Evolutionary conservation across 129 eudicot species (phyloP), one percentile per base, ranked within the genome.

Genomic region (Silybum marianum): DNA sequence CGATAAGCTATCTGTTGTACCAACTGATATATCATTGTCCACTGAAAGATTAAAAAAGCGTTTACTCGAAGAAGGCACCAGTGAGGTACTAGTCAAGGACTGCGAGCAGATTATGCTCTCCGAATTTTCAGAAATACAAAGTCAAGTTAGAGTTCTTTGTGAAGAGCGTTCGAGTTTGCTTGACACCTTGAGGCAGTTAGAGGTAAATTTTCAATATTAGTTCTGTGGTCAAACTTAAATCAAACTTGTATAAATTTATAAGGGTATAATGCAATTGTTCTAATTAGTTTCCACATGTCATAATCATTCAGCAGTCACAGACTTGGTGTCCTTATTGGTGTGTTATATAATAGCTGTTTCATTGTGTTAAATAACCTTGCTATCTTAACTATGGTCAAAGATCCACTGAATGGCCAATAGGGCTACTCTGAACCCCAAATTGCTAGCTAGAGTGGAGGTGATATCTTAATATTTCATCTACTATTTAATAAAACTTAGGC

Each of bases 1-100:
- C 69, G 98, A 87, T 62, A 85, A 82, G 60, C 81, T 84, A 28
- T 83, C 92, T 12, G 65, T 81, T 84, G 58, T 88, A 58, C 90
- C 86, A 13, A 71, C 70, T 39, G 86, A 85, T 74, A 34, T 91
- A 71, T 88, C 98, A 36, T 23, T 90, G 23, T 94, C 98, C 2
- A 94, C 97, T 6, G 93, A 89, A 73, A 90, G 82, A 72, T 88
- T 94, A 25, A 94, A 88, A 80, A 73, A 84, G 44, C 97, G 84
- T 32, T 78, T 84, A 67, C 28, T 84, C 3, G 84, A 84, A 73
- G 83, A 84, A 74, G 87, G 87, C 34, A 78, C 84, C 7, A 79
- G 76, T 73, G 84, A 84, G 71, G 71, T 18, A 18, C 62, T 84
- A 18, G 74, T 84, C 19, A 79, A 84, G 63, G 87, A 84, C 21